Evolutionary conservation across 1,284 basidiomycete species (phyloP), one percentile per base, ranked within the genome.

Genomic region (Peniophora sp.): DNA sequence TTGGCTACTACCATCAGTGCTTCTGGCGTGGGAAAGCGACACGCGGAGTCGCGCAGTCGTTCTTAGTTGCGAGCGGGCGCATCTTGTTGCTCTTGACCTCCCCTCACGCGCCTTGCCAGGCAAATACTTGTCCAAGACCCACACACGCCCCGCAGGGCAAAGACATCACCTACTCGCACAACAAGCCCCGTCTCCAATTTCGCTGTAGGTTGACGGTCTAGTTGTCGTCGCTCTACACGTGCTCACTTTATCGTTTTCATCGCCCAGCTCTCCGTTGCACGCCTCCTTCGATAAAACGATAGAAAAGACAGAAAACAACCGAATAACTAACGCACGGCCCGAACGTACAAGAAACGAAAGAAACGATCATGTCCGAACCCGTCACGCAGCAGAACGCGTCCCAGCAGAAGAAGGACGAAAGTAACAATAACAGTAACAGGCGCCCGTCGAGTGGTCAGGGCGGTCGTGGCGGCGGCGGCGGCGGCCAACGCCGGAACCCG

Each of bases 91-190:
- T 32, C 27, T 32, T 68, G 59, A 75, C 73, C 70, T 74, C 65
- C 67, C 69, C 62, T 72, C 67, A 67, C 74, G 74, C 72, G 75
- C 75, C 77, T 75, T 68, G 65, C 68, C 65, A 73, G 78, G 77
- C 77, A 77, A 70, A 32, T 32, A 65, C 78, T 77, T 75, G 70
- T 67, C 73, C 68, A 74, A 74, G 67, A 69, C 64, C 68, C 81
- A 74, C 85, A 89, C 85, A 81, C 72, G 87, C 86, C 85, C 86
- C 72, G 75, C 85, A 86, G 85, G 86, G 86, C 87, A 89, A 82
- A 83, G 77, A 76, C 82, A 67, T 75, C 72, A 73, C 76, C 71
- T 60, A 57, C 53, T 47, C 3, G 8, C 37, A 47, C 46, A 39
- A 24, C 12, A 22, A 46, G 57, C 60, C n/a, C 39, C 50, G 50